Evolutionary conservation across 78 protist species (phyloP).

Genomic region (Cavenderia fasciculata): DNA sequence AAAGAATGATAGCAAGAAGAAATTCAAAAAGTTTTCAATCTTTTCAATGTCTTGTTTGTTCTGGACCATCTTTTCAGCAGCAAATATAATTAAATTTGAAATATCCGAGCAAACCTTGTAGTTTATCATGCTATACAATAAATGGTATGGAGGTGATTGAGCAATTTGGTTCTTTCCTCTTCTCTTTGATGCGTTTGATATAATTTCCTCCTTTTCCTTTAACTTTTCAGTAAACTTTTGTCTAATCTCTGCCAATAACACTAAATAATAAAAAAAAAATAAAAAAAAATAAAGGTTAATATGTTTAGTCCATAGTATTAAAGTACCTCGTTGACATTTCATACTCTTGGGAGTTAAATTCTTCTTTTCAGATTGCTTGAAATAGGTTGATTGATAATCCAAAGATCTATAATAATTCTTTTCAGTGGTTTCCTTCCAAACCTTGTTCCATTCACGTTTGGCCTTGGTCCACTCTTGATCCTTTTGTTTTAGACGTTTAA

Average conservation of each 20-base stretch:
- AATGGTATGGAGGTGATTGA: constrained; percentile 61
- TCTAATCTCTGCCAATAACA: constrained; percentile 49
- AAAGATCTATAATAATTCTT: constrained; percentile 83
- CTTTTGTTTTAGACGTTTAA: constrained; percentile 87
- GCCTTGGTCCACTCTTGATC: constrained; percentile 88
- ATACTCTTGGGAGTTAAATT: constrained; percentile 41
- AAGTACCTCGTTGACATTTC: not conserved
- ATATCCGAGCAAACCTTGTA: constrained; percentile 68
- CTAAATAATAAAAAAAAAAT: not conserved
- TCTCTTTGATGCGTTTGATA: constrained; percentile 1
- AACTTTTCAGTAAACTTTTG: constrained; percentile 64
- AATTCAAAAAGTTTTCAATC: constrained; percentile 72
- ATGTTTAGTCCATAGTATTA: not conserved
- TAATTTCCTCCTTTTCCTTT: constrained; percentile 32
- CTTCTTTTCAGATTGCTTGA: constrained; percentile 83
- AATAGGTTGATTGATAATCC: constrained; percentile 80
- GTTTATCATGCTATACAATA: constrained; percentile 36
- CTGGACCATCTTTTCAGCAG: constrained; percentile 51
- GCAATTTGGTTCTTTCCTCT: not conserved
- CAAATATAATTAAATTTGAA: constrained; percentile 30
- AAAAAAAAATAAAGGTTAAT: not conserved
- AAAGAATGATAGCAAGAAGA: constrained; percentile 69
- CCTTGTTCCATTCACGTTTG: constrained; percentile 85
- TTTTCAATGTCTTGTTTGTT: constrained; percentile 64
- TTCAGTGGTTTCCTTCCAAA: constrained; percentile 90